Conservation (phyloP, 345 rosid species). For the Balakata baccata region DNA sequence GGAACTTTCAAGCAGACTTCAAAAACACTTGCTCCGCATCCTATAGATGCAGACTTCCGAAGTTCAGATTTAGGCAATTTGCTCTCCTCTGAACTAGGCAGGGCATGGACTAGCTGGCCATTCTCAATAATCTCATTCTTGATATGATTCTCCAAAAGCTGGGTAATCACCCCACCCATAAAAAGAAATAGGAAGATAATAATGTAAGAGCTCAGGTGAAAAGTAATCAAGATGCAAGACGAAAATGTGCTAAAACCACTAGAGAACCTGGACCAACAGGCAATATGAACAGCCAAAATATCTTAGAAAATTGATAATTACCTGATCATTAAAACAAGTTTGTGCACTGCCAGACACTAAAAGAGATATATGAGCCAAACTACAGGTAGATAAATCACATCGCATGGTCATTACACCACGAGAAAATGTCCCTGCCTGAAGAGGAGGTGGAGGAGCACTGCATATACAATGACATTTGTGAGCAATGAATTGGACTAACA, state of each 20-base stretch:
- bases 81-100: slow-evolving; percentile 52
- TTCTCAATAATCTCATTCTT: slow-evolving; percentile 86
- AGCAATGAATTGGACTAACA: background rate
- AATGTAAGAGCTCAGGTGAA: background rate
- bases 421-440: slow-evolving; percentile 97
- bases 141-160: slow-evolving; percentile 96
- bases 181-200: slow-evolving; percentile 1
- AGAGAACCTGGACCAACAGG: background rate
- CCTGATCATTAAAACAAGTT: slow-evolving; percentile 98
- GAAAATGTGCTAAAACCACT: background rate
- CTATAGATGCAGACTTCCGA: slow-evolving; percentile 85
- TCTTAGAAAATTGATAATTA: slow-evolving; percentile 29
- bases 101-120: slow-evolving; percentile 65
- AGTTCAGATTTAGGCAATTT: slow-evolving; percentile 58
- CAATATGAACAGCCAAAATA: background rate
- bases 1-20: slow-evolving; percentile 95
- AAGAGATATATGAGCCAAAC: slow-evolving; percentile 85
- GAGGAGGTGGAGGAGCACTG: slow-evolving; percentile 99
- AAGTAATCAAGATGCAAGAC: background rate
- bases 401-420: slow-evolving; percentile 99
- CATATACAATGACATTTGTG: slow-evolving; percentile 24
- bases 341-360: slow-evolving; percentile 97
- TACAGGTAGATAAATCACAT: slow-evolving; percentile 90
- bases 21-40: slow-evolving; percentile 90
- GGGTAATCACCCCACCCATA: slow-evolving; percentile 21